These are phyloP conservation scores for Gracilaria gracilis DNA, from an alignment of 23 red algal species.

Conservation along the genomic window DNA sequence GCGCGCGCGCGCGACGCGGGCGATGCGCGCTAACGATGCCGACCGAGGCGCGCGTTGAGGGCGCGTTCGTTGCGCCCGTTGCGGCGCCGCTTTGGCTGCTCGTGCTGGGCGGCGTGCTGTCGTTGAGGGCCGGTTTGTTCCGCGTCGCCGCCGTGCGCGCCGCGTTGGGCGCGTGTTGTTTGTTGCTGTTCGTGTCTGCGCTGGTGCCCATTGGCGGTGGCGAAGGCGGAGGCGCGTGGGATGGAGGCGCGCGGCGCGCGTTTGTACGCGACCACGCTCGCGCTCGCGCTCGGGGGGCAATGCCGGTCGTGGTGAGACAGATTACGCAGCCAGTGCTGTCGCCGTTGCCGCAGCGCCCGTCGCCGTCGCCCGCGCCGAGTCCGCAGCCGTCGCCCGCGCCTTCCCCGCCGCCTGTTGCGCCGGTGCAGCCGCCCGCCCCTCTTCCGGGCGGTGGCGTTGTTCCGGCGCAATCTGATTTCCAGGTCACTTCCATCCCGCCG, in stretches of 20 bases:
- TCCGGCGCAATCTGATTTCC: neutral
- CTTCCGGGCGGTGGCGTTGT: neutral
- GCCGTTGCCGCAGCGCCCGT: slow-evolving; percentile 7
- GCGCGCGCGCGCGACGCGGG: neutral
- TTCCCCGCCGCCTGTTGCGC: neutral
- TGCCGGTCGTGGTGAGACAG: neutral
- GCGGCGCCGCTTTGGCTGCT: slow-evolving; percentile 10
- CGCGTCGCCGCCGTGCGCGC: neutral
- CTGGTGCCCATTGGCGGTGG: neutral
- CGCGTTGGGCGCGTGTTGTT: neutral
- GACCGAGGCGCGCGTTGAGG: neutral
- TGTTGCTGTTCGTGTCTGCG: slow-evolving; percentile 1
- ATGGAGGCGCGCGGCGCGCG: neutral
- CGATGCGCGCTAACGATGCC: neutral
- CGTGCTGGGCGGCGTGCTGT: neutral
- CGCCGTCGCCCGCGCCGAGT: slow-evolving; percentile 5
- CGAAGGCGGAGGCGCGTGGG: neutral
- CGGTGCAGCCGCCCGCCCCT: slow-evolving; percentile 5
- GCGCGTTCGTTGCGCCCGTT: neutral
- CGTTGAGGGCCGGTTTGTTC: neutral
- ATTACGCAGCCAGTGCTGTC: slow-evolving; percentile 14
- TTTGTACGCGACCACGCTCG: no score
- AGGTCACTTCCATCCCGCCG: slow-evolving; percentile 3
- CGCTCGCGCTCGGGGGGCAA: no score
- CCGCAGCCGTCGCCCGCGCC: neutral